Evolutionary conservation across 2,329 filamentous ascomycete genomes (phyloP).

Genomic region (Botrytis hyacinthi): DNA sequence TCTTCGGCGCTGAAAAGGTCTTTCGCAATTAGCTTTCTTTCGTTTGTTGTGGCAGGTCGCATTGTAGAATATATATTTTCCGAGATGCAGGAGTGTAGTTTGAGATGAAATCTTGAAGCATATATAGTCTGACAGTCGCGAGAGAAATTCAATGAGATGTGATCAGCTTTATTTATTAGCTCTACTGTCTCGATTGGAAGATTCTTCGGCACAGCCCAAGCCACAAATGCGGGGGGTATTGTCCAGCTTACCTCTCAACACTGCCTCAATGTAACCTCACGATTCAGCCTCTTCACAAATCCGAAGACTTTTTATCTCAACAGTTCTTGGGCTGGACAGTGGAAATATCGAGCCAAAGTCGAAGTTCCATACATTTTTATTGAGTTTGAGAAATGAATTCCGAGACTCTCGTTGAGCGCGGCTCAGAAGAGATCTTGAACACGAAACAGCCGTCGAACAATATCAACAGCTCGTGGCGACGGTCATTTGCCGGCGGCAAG

Average conservation of each 20-base stretch:
- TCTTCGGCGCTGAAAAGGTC: background rate
- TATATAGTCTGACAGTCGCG: background rate
- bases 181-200: too few species aligned
- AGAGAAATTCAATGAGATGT: background rate
- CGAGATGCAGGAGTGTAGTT: background rate
- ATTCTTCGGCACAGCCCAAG: background rate
- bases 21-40: background rate
- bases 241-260: background rate
- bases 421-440: background rate
- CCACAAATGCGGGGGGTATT: background rate
- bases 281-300: background rate
- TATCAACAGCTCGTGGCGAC: background rate
- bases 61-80: background rate
- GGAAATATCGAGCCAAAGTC: background rate
- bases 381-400: background rate
- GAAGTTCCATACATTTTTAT: background rate
- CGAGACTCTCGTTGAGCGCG: background rate
- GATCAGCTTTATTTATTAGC: rapidly evolving
- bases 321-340: rapidly evolving
- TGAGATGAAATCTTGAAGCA: background rate
- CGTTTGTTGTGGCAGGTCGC: background rate
- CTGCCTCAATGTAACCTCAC: background rate
- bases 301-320: background rate
- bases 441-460: background rate
- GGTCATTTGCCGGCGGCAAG: too few species aligned